These are phyloP conservation scores for Podospora appendiculata DNA, from an alignment of 495 filamentous ascomycete genomes.

Conservation along the genomic window DNA sequence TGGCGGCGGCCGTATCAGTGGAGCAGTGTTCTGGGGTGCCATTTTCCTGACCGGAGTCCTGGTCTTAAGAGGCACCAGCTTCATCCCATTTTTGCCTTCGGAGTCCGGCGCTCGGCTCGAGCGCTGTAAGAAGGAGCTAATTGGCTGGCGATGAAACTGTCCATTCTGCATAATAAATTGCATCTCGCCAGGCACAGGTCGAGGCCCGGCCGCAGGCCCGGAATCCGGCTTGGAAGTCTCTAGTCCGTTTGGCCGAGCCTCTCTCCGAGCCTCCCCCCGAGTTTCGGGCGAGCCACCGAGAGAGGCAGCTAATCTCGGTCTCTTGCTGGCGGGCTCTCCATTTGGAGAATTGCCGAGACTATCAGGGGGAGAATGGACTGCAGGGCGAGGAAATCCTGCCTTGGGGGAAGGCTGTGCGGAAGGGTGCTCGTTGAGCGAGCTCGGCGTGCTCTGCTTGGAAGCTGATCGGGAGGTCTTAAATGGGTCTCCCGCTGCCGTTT, in stretches of 20 bases:
- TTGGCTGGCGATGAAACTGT: too few species aligned
- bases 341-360: neutral
- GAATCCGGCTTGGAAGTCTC: neutral
- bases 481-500: neutral
- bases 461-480: neutral
- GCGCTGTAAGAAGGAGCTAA: too few species aligned
- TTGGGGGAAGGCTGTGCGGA: neutral
- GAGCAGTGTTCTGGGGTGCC: neutral
- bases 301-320: slow-evolving; percentile 5
- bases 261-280: neutral
- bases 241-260: neutral
- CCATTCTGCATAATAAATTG: neutral
- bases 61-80: neutral
- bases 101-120: too few species aligned
- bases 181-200: neutral
- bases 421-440: neutral
- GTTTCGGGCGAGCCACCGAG: neutral
- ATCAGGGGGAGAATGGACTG: slow-evolving; percentile 5
- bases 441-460: neutral
- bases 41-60: slow-evolving; percentile 1
- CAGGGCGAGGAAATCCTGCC: neutral
- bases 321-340: slow-evolving; percentile 11
- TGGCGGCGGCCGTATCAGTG: neutral
- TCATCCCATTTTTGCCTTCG: neutral
- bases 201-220: neutral